A percentile compares a stretch with the other conserved stretches of the same genome.
Conservation (phyloP, 2,329 filamentous ascomycete genomes). For the Aspergillus costaricaensis region DNA sequence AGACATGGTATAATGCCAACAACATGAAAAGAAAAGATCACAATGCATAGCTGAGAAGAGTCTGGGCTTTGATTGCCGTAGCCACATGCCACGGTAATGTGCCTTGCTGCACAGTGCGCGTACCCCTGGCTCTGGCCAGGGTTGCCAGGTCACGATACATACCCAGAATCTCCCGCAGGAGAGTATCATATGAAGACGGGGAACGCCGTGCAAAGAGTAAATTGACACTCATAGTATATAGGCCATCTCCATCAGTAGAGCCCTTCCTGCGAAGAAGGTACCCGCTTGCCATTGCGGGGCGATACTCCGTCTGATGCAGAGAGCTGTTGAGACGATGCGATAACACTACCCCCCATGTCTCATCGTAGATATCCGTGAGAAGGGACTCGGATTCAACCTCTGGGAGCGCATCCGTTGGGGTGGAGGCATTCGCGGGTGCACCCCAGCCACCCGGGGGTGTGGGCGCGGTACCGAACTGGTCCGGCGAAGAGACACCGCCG, state of each 20-base stretch:
- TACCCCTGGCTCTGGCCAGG: constrained; percentile 45
- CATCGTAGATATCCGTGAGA: constrained; percentile 60
- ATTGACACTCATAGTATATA: constrained; percentile 45
- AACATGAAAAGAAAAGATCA: constrained; percentile 25
- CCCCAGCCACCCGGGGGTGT: constrained; percentile 36
- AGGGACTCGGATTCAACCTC: constrained; percentile 58
- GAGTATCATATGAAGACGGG: constrained; percentile 33
- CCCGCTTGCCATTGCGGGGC: constrained; percentile 48
- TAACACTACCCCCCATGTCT: constrained; percentile 61
- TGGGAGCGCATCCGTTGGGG: constrained; percentile 35
- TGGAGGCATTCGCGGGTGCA: constrained; percentile 41
- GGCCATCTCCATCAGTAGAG: constrained; percentile 43
- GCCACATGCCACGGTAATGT: constrained; percentile 53
- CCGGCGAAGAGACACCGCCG: constrained; percentile 42
- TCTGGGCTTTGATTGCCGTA: constrained; percentile 46
- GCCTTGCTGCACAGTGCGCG: constrained; percentile 43
- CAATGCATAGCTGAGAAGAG: constrained; percentile 45
- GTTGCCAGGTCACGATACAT: constrained; percentile 50
- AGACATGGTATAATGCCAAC: constrained; percentile 5
- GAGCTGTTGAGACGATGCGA: constrained; percentile 50
- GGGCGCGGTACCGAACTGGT: constrained; percentile 44
- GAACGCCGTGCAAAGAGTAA: constrained; percentile 40
- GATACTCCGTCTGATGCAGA: constrained; percentile 43
- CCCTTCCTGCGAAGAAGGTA: constrained; percentile 51
- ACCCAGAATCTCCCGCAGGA: constrained; percentile 45